phyloP scores from a whole-genome alignment of 176 grass and related monocot genomes.

The Areca catechu region DNA sequence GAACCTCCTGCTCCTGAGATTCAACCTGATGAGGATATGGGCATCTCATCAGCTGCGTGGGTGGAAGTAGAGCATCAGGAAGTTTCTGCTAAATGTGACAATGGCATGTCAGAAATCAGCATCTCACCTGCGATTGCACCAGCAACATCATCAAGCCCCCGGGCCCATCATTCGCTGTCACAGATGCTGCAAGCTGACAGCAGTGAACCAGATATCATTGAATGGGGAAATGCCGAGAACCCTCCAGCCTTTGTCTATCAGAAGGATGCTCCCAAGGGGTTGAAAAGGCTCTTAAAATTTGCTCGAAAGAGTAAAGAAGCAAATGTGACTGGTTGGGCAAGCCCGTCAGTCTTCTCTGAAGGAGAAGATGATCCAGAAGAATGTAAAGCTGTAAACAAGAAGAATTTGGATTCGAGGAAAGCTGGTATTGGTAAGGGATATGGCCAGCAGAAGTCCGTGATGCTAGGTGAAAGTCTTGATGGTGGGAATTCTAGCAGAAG shows the following conservation, averaged over 20 bases:
- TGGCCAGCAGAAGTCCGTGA: slow-evolving; percentile 18
- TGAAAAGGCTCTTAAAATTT: slow-evolving; percentile 98
- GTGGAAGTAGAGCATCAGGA: slow-evolving; percentile 80
- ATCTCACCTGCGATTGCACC: slow-evolving; percentile 34
- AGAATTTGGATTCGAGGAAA: slow-evolving; percentile 24
- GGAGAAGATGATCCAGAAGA: slow-evolving; percentile 94
- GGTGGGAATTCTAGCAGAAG: slow-evolving; percentile 51
- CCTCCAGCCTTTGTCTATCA: slow-evolving; percentile 95
- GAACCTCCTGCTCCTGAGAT: slow-evolving; percentile 39
- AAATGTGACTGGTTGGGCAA: slow-evolving; percentile 51
- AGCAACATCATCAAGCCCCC: slow-evolving; percentile 66
- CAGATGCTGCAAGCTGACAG: slow-evolving; percentile 99
- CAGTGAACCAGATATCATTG: slow-evolving; percentile 87
- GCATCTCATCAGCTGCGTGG: slow-evolving; percentile 94
- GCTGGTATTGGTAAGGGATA: slow-evolving; percentile 5
- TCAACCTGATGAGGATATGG: slow-evolving; percentile 75
- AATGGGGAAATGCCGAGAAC: slow-evolving; percentile 99
- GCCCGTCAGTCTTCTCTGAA: slow-evolving; percentile 77
- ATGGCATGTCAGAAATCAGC: slow-evolving; percentile 28
- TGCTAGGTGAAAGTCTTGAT: slow-evolving; percentile 43
- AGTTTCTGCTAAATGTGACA: slow-evolving; percentile 39
- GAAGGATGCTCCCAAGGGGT: slow-evolving; percentile 94
- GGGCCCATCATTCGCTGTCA: slow-evolving; percentile 80
- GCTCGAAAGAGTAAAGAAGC: slow-evolving; percentile 91
- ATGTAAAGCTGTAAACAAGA: slow-evolving; percentile 36